Evolutionary conservation across 2,329 filamentous ascomycete genomes (phyloP), one percentile per base, ranked within the genome.

Genomic region (Trichoderma hamatum): DNA sequence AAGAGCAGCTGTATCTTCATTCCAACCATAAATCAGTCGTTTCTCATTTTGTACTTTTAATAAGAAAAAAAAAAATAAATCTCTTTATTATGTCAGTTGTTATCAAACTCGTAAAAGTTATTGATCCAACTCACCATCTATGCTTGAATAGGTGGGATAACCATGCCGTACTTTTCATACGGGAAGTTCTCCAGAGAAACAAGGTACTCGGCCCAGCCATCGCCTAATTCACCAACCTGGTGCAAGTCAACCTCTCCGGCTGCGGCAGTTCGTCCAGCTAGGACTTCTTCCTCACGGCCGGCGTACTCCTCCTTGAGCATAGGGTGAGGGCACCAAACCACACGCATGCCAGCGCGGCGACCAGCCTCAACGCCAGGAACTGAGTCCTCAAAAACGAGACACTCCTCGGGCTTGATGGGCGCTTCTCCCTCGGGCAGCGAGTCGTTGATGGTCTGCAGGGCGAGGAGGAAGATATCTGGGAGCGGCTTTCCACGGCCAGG

Each of bases 351-450:
- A 0, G 96, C 96, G 72, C 96, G 88, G 65, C 96, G 85, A 5
- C 94, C 96, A 2, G 93, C 89, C 81, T 99, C 96, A 3, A 97
- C 93, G 4, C 96, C 96, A 0, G 94, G 93, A 1, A 98, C 94
- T 56, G 91, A 93, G 79, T 99, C 96, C 81, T 99, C 96, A 75
- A 99, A 98, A 0, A 98, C 96, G 19, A 99, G 84, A 77, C 96
- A 98, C 80, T 98, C 95, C 73, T 92, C 91, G 0, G 94, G 93
- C 66, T 78, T 84, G 71, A 99, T 90, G 70, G 86, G 82, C 72
- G 85, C 82, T 63, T 91, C 89, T 49, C 88, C 88, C 3, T 84
- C 81, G 0, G 84, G 82, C 7, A 96, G 83, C 19, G 88, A 88
- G 54, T 88, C 87, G 80, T 99, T 99, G 78, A 99, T 90, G 3